Evolutionary conservation across 2,329 filamentous ascomycete species (phyloP), one percentile per base, ranked within the genome.

Genomic region (Camillea tinctor): DNA sequence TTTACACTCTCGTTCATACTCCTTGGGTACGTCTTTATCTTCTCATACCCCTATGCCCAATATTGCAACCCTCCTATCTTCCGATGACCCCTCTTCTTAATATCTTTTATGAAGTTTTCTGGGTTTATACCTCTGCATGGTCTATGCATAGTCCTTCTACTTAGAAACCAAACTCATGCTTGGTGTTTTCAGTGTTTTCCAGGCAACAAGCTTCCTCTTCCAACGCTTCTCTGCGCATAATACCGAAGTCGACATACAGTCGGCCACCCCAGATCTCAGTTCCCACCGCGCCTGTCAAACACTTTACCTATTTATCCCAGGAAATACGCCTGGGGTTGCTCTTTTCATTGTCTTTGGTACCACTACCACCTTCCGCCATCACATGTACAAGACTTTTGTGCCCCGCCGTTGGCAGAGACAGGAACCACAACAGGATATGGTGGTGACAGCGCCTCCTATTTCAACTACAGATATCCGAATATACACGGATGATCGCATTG

Each of bases 301-400:
- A 6, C 44, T 67, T 24, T 58, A 61, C n/a, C 54, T 69, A 9
- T 65, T 62, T 57, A 64, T 69, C 19, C 67, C 67, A 1, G 65
- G 67, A 3, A 68, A 66, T 26, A 62, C 64, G 7, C 66, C 67
- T 13, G 67, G 66, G 6, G 62, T 69, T 1, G 67, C 63, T 7
- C 26, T 65, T 1, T 67, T 67, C 48, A 15, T 68, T 17, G 61
- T 69, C 7, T 69, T 69, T 23, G 67, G 67, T 19, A 69, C 66
- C 26, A 69, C 67, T 19, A 53, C 62, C 3, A 59, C 65, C 5
- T 69, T 66, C 44, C 61, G 65, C 4, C 51, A 50, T 15, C 64
- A 68, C 51, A 62, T 69, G 36, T 62, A 58, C 50, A 55, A 62
- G 24, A 55, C 61, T 4, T 30, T 68, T 8, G 24, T 64, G 7